phyloP scores from a whole-genome alignment of 495 filamentous ascomycete genomes.

The Penicillium waksmanii region DNA sequence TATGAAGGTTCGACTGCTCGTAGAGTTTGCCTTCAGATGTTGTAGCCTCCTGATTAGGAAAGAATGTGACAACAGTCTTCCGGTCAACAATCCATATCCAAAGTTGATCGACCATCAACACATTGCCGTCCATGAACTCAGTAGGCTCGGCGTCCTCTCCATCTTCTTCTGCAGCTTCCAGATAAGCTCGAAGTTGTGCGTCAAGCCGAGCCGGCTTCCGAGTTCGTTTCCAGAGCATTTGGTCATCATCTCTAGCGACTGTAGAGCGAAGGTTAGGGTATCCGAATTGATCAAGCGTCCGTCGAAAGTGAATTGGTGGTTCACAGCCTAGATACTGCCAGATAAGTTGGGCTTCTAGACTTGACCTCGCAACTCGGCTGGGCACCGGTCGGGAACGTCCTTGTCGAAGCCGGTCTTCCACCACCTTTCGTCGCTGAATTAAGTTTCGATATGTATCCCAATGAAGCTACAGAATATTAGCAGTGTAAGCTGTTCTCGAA shows the following conservation, averaged over 20 bases:
- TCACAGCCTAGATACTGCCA: constrained; percentile 69
- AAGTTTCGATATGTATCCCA: constrained; percentile 68
- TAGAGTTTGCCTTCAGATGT: constrained; percentile 59
- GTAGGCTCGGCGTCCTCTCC: constrained; percentile 19
- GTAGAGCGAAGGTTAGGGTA: constrained; percentile 67
- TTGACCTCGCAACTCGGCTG: constrained; percentile 54
- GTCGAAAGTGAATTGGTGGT: constrained; percentile 63
- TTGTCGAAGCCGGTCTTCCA: constrained; percentile 56
- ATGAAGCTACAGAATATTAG: constrained; percentile 54
- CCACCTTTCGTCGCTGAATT: constrained; percentile 60
- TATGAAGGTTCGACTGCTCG: constrained; percentile 63
- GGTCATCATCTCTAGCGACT: constrained; percentile 65
- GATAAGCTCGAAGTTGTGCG: constrained; percentile 31
- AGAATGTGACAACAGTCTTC: constrained; percentile 63
- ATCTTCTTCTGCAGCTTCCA: constrained; percentile 23
- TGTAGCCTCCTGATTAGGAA: constrained; percentile 50
- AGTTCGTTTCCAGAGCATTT: constrained; percentile 73
- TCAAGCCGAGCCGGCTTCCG: constrained; percentile 43
- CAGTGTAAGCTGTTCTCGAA: constrained; percentile 2
- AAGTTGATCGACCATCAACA: constrained; percentile 72
- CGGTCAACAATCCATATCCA: constrained; percentile 70
- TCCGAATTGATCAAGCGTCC: constrained; percentile 69
- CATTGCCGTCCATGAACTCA: constrained; percentile 58
- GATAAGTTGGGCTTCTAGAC: constrained; percentile 60
- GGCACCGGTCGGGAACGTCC: constrained; percentile 62